These are phyloP conservation scores for Fusarium illudens DNA, from an alignment of 2,329 filamentous ascomycete genomes.

Conservation along the genomic window DNA sequence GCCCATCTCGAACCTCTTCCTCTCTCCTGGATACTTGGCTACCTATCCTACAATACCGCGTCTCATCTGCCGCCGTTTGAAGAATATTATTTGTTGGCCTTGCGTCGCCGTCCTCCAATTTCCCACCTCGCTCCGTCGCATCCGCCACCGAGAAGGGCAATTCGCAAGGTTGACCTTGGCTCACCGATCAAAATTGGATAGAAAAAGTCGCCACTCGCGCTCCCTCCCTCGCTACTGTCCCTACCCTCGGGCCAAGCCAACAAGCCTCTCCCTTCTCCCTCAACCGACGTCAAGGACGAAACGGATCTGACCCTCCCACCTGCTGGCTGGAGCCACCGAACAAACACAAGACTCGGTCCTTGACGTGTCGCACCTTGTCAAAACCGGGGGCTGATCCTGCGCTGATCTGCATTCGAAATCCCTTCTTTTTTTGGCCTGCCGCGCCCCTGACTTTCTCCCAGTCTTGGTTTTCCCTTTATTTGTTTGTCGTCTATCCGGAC, in stretches of 20 bases:
- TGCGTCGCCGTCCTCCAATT: constrained; percentile 23
- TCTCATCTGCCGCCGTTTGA: constrained; percentile 6
- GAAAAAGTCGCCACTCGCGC: constrained; percentile 36
- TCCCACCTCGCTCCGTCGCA: constrained; percentile 13
- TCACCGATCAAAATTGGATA: constrained; percentile 29
- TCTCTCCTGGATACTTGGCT: not conserved
- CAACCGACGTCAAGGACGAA: constrained; percentile 12
- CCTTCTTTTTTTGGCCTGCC: constrained; percentile 19
- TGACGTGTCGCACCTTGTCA: constrained; percentile 37
- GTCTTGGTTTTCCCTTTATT: not conserved
- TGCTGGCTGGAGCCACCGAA: constrained; percentile 10
- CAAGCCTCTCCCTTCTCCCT: not conserved
- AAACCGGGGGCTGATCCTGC: constrained; percentile 28
- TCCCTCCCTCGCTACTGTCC: not conserved
- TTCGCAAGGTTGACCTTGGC: constrained; percentile 35
- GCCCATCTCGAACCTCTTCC: not conserved
- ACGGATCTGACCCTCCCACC: constrained; percentile 22
- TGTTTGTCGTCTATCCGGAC: not conserved
- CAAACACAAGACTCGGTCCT: constrained; percentile 25
- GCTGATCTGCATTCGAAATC: constrained; percentile 25
- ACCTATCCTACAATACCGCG: not conserved
- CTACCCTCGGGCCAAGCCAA: constrained; percentile 1
- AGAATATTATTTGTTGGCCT: constrained; percentile 8
- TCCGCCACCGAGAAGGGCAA: constrained; percentile 29
- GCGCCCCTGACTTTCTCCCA: constrained; percentile 25